These are phyloP conservation scores for Hamigera avellanea DNA, from an alignment of 495 filamentous ascomycete genomes.

Conservation along the genomic window DNA sequence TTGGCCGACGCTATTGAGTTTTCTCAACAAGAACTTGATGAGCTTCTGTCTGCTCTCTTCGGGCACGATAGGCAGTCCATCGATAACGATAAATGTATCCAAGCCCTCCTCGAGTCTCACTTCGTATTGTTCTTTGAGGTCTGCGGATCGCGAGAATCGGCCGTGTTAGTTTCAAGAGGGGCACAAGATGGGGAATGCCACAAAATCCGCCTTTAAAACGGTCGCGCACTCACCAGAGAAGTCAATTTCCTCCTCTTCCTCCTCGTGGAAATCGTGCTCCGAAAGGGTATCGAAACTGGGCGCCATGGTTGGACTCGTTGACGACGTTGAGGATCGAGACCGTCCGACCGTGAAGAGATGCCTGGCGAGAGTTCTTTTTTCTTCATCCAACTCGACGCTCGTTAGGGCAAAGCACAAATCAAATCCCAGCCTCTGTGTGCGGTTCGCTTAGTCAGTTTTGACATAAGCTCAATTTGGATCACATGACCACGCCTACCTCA, in stretches of 20 bases:
- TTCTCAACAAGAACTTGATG: conserved; percentile 86
- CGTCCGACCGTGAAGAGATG: background rate
- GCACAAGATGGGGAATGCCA: no score
- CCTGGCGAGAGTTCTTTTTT: background rate
- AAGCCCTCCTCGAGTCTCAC: conserved; percentile 91
- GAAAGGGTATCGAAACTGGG: conserved; percentile 62
- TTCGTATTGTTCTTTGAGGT: conserved; percentile 84
- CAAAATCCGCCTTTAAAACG: background rate
- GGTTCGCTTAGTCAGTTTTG: background rate
- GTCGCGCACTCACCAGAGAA: conserved; percentile 51
- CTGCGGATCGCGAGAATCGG: conserved; percentile 28
- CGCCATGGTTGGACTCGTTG: conserved; percentile 41
- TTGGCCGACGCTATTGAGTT: conserved; percentile 72
- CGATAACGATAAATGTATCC: conserved; percentile 89
- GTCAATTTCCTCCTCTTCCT: conserved; percentile 85
- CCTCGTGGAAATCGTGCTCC: conserved; percentile 74
- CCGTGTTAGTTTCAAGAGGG: conserved; percentile 21
- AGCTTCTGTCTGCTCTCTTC: conserved; percentile 81
- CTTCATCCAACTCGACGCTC: background rate
- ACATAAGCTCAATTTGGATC: background rate
- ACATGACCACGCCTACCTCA: background rate
- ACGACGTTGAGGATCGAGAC: conserved; percentile 14
- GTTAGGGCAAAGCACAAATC: conserved; percentile 1
- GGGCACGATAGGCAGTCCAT: conserved; percentile 77
- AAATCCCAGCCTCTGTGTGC: conserved; percentile 1